Base-by-base conservation (phyloP, 495 filamentous ascomycete genomes). In the Neohortaea acidophila region DNA sequence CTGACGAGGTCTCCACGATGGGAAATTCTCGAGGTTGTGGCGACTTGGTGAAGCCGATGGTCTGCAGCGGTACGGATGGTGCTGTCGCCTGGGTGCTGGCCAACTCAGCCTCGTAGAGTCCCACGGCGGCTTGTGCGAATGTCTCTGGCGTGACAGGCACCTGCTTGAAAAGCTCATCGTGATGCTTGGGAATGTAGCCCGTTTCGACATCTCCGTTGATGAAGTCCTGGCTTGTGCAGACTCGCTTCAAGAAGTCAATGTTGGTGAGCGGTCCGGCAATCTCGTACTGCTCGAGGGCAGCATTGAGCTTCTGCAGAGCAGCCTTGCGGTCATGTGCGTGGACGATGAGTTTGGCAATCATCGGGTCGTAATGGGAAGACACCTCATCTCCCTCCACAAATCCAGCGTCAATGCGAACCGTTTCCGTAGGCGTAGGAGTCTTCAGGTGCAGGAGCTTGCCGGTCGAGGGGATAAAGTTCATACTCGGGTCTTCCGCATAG, bases 291-390 rank as follows among this genome's bases (percentile, higher is more conserved):
- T 82, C 79, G 19, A 96, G 59, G 2, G 87, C 87, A n/a, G 71
- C 59, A 24, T 74, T 72, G 21, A 96, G 63, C 51, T 83, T 93
- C 44, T 80, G 73, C 38, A 96, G 73, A 13, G 89, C 84, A 14
- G 79, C 78, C 55, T 81, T 71, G 21, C 89, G 70, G 38, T 77
- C 75, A 28, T 66, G 67, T 13, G 81, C 91, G 19, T 75, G 68
- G n/a, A 94, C 85, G 44, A 99, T 96, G 38, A 99, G 67, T 57
- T 99, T 99, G 28, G 91, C 79, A 44, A 99, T 94, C 89, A 99
- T 96, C 4, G 89, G 87, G 48, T 99, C 89, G 58, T 96, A 99
- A 37, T 89, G 77, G n/a, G 85, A 79, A 0, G 85, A 91, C 0
- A 99, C 77, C 44, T 86, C 80, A 53, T 96, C 87, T 13, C 91